phyloP scores from a whole-genome alignment of 2,329 filamentous ascomycete genomes.

The Trichoderma semiorbis region DNA sequence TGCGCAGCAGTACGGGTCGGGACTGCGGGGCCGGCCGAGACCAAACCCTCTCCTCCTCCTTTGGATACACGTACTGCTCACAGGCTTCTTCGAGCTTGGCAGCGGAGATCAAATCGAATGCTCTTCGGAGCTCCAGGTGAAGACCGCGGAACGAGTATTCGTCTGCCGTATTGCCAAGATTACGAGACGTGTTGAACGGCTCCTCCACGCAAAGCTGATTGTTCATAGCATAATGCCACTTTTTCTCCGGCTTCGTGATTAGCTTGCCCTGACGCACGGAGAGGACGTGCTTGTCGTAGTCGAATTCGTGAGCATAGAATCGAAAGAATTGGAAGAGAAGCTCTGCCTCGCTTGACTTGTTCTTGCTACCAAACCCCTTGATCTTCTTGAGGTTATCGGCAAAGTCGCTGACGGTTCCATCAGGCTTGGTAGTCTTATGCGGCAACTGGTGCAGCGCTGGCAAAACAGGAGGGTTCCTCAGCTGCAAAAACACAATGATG shows the following conservation, averaged over 20 bases:
- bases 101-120: conserved; percentile 76
- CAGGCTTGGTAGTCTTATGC: conserved; percentile 47
- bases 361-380: conserved; percentile 69
- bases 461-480: conserved; percentile 76
- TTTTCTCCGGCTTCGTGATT: conserved; percentile 78
- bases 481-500: conserved; percentile 94
- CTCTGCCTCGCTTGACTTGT: conserved; percentile 77
- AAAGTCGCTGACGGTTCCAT: conserved; percentile 71
- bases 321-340: conserved; percentile 95
- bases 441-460: conserved; percentile 75
- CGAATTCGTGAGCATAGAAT: conserved; percentile 88
- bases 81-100: conserved; percentile 80
- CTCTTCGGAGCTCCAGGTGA: conserved; percentile 82
- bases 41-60: conserved; percentile 67
- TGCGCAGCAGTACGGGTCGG: conserved; percentile 56
- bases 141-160: conserved; percentile 91
- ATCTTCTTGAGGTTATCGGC: conserved; percentile 80
- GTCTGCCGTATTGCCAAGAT: conserved; percentile 93
- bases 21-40: conserved; percentile 54
- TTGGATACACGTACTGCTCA: conserved; percentile 83
- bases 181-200: conserved; percentile 85
- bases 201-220: conserved; percentile 93
- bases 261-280: conserved; percentile 80
- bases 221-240: conserved; percentile 76
- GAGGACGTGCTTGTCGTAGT: conserved; percentile 79